Conservation (phyloP, 495 filamentous ascomycete species). For the Friedmanniomyces endolithicus region DNA sequence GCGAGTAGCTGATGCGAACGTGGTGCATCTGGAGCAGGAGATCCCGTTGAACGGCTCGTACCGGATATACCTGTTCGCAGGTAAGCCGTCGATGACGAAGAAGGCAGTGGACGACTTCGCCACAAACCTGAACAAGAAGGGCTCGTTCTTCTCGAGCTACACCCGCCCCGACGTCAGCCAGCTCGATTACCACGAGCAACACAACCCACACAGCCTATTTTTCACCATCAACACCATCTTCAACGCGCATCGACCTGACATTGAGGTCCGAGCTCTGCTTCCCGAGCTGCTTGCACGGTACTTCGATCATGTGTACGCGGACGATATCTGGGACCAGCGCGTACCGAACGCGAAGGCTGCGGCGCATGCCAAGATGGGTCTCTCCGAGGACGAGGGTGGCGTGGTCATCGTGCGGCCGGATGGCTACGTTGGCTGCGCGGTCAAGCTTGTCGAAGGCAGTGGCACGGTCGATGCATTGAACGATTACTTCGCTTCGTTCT, state of each 20-base stretch:
- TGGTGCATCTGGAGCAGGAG: slow-evolving; percentile 78
- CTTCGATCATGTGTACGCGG: slow-evolving; percentile 72
- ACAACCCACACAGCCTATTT: slow-evolving; percentile 73
- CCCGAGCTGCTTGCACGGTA: slow-evolving; percentile 61
- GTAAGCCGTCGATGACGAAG: slow-evolving; percentile 46
- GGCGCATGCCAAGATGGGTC: slow-evolving; percentile 78
- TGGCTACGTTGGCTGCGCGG: slow-evolving; percentile 69
- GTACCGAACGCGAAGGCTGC: slow-evolving; percentile 56
- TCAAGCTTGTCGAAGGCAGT: slow-evolving; percentile 55
- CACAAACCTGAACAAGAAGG: slow-evolving; percentile 46
- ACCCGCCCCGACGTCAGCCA: slow-evolving; percentile 44
- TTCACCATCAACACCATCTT: slow-evolving; percentile 67
- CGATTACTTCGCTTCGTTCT: slow-evolving; percentile 63
- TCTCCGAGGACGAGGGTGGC: slow-evolving; percentile 59
- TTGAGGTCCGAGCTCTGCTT: slow-evolving; percentile 54
- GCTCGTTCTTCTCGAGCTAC: slow-evolving; percentile 58
- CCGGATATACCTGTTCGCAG: slow-evolving; percentile 73
- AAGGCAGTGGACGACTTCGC: slow-evolving; percentile 58
- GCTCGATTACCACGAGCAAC: slow-evolving; percentile 65
- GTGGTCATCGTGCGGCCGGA: slow-evolving; percentile 76
- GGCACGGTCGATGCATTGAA: slow-evolving; percentile 74
- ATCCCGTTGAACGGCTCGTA: slow-evolving; percentile 78
- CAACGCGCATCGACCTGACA: slow-evolving; percentile 44
- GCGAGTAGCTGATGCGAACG: slow-evolving; percentile 70
- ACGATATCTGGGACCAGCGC: slow-evolving; percentile 63